Evolutionary conservation across 768 basidiomycete genomes (phyloP), one percentile per base, ranked within the genome.

Genomic region (Boletus fagicola): DNA sequence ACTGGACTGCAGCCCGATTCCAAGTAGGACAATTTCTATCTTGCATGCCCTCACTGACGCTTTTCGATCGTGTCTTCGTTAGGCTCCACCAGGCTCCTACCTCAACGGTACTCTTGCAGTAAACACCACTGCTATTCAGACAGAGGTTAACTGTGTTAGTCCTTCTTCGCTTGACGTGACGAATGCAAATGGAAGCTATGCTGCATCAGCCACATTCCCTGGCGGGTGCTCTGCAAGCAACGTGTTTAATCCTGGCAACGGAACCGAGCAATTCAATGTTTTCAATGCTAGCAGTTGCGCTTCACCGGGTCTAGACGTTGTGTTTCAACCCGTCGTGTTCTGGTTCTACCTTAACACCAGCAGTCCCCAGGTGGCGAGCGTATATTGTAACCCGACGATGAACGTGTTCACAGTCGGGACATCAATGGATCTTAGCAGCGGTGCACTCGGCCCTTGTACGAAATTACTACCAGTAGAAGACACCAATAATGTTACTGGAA

Each of bases 311-410:
- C 56, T 77, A 31, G 62, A 73, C 38, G 70, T 78, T 31, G 59
- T 63, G 24, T 77, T 78, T 57, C 79, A 76, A 36, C 84, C 87
- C 9, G 83, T 88, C 43, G 78, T 88, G 73, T 89, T 88, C 63
- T 89, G 86, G 86, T 87, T 68, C 66, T 86, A 77, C 66, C 74
- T 80, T 31, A 66, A 74, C 44, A 62, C 65, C 48, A 62, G 68
- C 18, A 71, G 59, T 24, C 67, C 73, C 13, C 74, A 83, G 56
- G 80, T 77, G 1, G 74, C 76, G 51, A 77, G 77, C 4, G 76
- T 87, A 8, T 86, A 88, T 59, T 89, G 87, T 63, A 60, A 68
- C 12, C 86, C 87, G 4, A 73, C 67, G 2, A 78, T 89, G 47
- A 58, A 69, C 5, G 65, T 77, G 2, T 78, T 74, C 58, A 66